Base-by-base conservation (phyloP, 768 basidiomycete species). In the Hericium erinaceus region DNA sequence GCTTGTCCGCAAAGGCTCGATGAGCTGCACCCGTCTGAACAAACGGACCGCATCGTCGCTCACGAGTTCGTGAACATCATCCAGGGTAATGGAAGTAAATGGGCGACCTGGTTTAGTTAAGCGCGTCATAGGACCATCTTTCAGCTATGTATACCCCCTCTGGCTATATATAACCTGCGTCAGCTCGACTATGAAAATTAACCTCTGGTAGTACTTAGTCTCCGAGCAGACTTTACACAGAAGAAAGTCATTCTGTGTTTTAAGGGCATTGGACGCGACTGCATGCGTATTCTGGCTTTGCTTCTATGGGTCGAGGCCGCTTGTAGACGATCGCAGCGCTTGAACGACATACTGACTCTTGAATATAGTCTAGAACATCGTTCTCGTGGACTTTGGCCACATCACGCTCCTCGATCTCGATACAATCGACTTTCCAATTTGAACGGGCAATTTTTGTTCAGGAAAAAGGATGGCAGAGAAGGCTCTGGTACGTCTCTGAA, bases 341-440 rank as follows among this genome's bases (percentile, higher is more conserved):
- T 10, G 33, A 33, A 10, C 9, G 33, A 33, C 33, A 33, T 33
- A 33, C 20, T 44, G 11, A 38, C 18, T 10, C 12, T 58, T 16
- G 11, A 20, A 44, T 26, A 13, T 60, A 97, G 94, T 99, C 65
- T 98, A 99, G 76, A 98, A 98, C 68, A 78, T 98, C 48, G 93
- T 95, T 13, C 74, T 97, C 51, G 87, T 92, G 1, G 95, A 95
- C 28, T 98, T 98, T 65, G 90, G 90, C 20, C 78, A 88, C 67
- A 95, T 97, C 61, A 93, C 93, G 0, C 80, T 97, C 52, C 78
- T 99, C 58, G 95, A 99, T 73, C 79, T 99, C 61, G 95, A 99
- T 73, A 99, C 95, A 18, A 98, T 99, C 69, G 95, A 99, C 77
- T 99, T 46, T 95, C 93, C 52, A 99, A 99, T 69, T 76, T 98